These are phyloP conservation scores for Rhododendron ovatum DNA, from an alignment of 148 eudicot species.

Conservation along the genomic window DNA sequence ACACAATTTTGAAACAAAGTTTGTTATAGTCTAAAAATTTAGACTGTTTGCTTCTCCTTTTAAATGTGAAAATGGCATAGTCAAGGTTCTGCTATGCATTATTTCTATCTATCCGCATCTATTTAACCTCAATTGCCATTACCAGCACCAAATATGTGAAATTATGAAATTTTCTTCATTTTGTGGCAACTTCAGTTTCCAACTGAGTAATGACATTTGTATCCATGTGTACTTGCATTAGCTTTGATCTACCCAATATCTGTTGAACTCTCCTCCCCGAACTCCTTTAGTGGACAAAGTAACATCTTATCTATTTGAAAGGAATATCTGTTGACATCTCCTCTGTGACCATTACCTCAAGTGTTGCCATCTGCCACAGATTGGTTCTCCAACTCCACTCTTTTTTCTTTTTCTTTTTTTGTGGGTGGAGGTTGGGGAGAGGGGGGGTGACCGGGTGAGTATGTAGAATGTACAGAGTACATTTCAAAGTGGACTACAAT, in stretches of 20 bases:
- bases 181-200: background rate
- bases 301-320: background rate
- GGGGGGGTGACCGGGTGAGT: too few species aligned
- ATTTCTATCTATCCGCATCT: background rate
- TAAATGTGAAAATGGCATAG: background rate
- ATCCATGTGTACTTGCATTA: background rate
- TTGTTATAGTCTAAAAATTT: background rate
- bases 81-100: background rate
- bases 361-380: background rate
- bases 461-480: background rate
- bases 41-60: background rate
- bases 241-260: background rate
- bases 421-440: background rate
- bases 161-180: background rate
- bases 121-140: background rate
- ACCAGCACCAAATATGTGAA: background rate
- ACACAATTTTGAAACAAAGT: background rate
- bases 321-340: background rate
- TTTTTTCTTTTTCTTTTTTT: background rate
- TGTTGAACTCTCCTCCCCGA: background rate
- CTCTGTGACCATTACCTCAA: background rate
- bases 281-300: background rate
- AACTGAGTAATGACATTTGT: background rate
- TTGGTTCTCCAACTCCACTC: background rate
- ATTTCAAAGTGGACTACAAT: background rate